Evolutionary conservation across 768 basidiomycete genomes (phyloP).

Genomic region (Suillus decipiens): DNA sequence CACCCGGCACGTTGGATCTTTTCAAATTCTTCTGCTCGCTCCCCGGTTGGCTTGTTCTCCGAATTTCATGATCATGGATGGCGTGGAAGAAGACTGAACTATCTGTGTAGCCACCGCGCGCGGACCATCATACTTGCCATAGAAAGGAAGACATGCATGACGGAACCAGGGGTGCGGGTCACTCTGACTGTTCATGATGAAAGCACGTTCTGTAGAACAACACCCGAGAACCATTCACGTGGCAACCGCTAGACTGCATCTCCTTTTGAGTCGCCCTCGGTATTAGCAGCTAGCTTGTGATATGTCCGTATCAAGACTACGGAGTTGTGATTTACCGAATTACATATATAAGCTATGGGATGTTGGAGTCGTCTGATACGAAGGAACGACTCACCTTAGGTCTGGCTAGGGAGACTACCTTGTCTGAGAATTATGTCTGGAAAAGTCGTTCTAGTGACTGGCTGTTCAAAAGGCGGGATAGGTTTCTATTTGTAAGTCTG

Average conservation of each 20-base stretch:
- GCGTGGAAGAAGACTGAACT: not conserved
- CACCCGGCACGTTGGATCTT: constrained; percentile 30
- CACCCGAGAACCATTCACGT: not conserved
- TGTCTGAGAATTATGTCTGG: not conserved
- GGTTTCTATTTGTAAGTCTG: constrained; percentile 59
- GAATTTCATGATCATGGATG: constrained; percentile 6
- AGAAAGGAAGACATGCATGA: not conserved
- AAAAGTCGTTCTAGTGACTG: constrained; percentile 67
- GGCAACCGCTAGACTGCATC: not conserved
- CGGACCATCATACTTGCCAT: not conserved
- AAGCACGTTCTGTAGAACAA: not conserved
- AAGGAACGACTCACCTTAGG: not conserved
- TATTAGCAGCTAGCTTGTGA: not conserved
- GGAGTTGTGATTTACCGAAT: not conserved
- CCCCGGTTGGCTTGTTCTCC: constrained; percentile 25
- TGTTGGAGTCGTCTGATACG: not conserved
- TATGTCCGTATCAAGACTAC: not conserved
- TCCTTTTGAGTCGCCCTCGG: constrained; percentile 17
- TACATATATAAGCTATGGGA: not conserved
- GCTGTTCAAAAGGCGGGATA: constrained; percentile 73
- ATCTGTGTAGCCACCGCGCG: not conserved
- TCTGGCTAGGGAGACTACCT: not conserved
- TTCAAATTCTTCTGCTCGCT: constrained; percentile 24
- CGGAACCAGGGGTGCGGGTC: not conserved
- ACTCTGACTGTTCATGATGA: not conserved